These are phyloP conservation scores for Bidens hawaiensis DNA, from an alignment of 140 eudicot genomes.

Conservation along the genomic window DNA sequence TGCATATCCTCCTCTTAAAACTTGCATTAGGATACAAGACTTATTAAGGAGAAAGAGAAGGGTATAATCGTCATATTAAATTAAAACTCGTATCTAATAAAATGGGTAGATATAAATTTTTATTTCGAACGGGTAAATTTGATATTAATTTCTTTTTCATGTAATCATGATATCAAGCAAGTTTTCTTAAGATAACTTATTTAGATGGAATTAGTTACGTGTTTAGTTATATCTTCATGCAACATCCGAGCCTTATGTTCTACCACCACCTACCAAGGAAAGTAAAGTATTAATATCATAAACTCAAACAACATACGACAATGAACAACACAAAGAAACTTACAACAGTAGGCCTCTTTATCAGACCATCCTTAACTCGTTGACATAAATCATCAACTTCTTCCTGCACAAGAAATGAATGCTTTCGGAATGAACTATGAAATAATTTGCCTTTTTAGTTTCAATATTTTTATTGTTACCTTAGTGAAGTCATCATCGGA, in stretches of 20 bases:
- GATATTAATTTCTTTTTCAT: background rate
- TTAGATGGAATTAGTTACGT: constrained; percentile 38
- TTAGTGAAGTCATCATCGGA: constrained; percentile 72
- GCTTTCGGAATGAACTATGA: background rate
- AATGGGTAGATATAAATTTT: background rate
- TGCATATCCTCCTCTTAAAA: background rate
- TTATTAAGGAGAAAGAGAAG: background rate
- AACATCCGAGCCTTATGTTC: constrained; percentile 47
- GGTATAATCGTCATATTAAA: background rate
- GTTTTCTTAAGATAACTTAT: background rate
- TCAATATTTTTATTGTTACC: no score
- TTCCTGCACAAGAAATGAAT: constrained; percentile 40
- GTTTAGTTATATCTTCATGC: constrained; percentile 68
- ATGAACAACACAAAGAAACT: constrained; percentile 25
- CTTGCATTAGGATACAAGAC: background rate
- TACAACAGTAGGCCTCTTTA: constrained; percentile 70
- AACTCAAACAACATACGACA: background rate
- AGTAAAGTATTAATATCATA: background rate
- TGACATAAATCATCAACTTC: constrained; percentile 64
- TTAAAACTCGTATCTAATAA: background rate
- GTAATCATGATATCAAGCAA: background rate
- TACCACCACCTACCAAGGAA: constrained; percentile 49
- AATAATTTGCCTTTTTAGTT: no score
- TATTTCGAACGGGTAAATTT: constrained; percentile 30
- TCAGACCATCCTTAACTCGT: constrained; percentile 56